phyloP scores from a whole-genome alignment of 805 yeast genomes.

The Kazachstania martiniae region DNA sequence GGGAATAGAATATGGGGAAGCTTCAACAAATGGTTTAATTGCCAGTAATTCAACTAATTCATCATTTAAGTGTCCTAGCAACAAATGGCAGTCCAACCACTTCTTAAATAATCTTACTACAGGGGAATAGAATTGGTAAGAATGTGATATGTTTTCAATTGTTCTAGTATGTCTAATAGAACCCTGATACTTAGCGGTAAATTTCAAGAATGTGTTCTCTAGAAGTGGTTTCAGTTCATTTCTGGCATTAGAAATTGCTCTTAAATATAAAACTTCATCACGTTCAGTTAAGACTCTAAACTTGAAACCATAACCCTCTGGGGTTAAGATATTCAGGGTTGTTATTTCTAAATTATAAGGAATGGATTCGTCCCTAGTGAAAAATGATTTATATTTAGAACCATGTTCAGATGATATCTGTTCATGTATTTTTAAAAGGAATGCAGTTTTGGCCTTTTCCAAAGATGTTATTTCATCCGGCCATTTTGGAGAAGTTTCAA shows the following conservation, averaged over 20 bases:
- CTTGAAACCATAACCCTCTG: conserved; percentile 83
- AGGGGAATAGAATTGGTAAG: conserved; percentile 64
- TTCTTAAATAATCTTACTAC: conserved; percentile 76
- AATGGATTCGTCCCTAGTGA: conserved; percentile 56
- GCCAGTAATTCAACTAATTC: conserved; percentile 78
- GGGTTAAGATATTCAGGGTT: conserved; percentile 57
- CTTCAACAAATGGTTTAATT: conserved; percentile 74
- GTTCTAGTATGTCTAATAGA: conserved; percentile 74
- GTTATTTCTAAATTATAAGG: conserved; percentile 55
- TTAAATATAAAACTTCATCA: conserved; percentile 62
- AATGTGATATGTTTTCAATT: conserved; percentile 56
- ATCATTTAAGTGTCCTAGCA: conserved; percentile 61
- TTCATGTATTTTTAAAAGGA: conserved; percentile 59
- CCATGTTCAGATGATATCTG: conserved; percentile 34
- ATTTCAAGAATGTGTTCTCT: conserved; percentile 52
- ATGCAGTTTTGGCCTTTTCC: conserved; percentile 86
- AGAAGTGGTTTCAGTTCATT: conserved; percentile 48
- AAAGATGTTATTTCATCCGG: conserved; percentile 82
- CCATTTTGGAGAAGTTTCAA: conserved; percentile 89
- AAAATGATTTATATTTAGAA: conserved; percentile 43
- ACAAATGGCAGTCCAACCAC: conserved; percentile 80
- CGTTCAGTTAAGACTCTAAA: conserved; percentile 71
- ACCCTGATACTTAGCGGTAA: conserved; percentile 53
- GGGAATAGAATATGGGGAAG: conserved; percentile 77
- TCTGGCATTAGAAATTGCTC: conserved; percentile 58